Evolutionary conservation across 192 early-diverging fungal genomes (phyloP).

Genomic region (Geranomyces michiganensis): DNA sequence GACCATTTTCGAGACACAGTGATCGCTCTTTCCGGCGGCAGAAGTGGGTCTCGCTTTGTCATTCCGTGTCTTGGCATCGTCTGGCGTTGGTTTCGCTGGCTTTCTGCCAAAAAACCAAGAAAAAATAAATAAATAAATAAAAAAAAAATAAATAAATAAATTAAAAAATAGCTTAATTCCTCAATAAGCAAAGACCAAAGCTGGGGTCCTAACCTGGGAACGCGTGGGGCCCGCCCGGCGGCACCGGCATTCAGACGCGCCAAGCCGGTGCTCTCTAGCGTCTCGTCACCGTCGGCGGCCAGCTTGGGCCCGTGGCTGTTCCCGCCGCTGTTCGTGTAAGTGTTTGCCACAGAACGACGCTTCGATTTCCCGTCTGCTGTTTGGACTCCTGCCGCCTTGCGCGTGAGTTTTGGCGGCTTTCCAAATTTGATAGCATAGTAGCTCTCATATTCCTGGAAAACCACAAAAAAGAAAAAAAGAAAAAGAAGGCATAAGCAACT

Average conservation of each 20-base stretch:
- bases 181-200: too few relatives aligned
- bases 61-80: background rate
- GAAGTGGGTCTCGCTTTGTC: background rate
- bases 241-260: background rate
- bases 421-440: slow-evolving; percentile 62
- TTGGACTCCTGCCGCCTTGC: slow-evolving; percentile 29
- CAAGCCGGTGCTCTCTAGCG: slow-evolving; percentile 4
- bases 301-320: background rate
- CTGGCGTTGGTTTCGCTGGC: too few relatives aligned
- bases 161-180: too few relatives aligned
- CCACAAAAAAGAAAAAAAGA: too few relatives aligned
- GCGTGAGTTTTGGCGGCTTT: slow-evolving; percentile 49
- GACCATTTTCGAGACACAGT: background rate
- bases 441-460: slow-evolving; percentile 52
- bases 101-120: too few relatives aligned
- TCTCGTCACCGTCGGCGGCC: background rate
- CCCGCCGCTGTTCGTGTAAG: background rate
- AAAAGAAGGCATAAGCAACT: too few relatives aligned
- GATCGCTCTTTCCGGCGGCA: background rate
- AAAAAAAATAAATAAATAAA: too few relatives aligned
- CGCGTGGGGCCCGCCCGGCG: background rate
- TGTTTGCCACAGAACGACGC: background rate
- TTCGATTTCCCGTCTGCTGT: background rate
- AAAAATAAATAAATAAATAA: too few relatives aligned
- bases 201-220: background rate